Evolutionary conservation across 2,329 filamentous ascomycete genomes (phyloP), one percentile per base, ranked within the genome.

Genomic region (Trichoderma sp.): DNA sequence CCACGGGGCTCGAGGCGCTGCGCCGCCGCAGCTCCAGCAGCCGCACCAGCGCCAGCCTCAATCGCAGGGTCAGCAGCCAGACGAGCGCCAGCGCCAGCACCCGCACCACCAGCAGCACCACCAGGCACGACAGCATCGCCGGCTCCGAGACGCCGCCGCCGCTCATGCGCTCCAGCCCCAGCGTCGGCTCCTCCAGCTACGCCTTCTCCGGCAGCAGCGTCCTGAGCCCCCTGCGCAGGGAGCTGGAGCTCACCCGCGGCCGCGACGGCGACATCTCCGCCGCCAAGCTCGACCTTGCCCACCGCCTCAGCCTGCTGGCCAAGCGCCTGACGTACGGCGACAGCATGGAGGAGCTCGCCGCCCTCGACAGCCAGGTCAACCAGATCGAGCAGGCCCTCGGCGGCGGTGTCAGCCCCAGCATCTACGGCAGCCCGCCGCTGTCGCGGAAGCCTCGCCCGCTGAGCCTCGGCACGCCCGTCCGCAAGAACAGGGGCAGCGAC

Each of bases 231-330:
- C 69, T 76, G 41, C 71, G 71, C 44, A 74, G 71, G 34, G 72
- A 75, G 55, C 41, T 73, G 26, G 73, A 75, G 24, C 39, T 61
- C 24, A 51, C 61, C 10, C 66, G 28, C 52, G 47, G 59, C 63
- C 26, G 71, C 66, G 56, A 66, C 39, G 63, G 71, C 60, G 68
- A 72, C 2, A 71, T 73, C 24, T 71, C 72, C 24, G 70, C 70
- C 14, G 69, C 75, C 71, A 78, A 77, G 64, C 78, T 83, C 67
- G 78, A 80, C 26, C 78, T 86, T 61, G 78, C 83, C 12, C 71
- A 74, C 64, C 75, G 78, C 19, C 70, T 80, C 41, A 77, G 74
- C 61, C 74, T 77, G 51, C 75, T 80, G 30, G 77, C 77, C 5
- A 75, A 77, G 67, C 76, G 76, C 59, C 75, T 80, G 55, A 73